A percentile compares a stretch with the other conserved stretches of the same genome.
These are phyloP conservation scores for Centella asiatica DNA, from an alignment of 129 eudicot species.

Conservation along the genomic window DNA sequence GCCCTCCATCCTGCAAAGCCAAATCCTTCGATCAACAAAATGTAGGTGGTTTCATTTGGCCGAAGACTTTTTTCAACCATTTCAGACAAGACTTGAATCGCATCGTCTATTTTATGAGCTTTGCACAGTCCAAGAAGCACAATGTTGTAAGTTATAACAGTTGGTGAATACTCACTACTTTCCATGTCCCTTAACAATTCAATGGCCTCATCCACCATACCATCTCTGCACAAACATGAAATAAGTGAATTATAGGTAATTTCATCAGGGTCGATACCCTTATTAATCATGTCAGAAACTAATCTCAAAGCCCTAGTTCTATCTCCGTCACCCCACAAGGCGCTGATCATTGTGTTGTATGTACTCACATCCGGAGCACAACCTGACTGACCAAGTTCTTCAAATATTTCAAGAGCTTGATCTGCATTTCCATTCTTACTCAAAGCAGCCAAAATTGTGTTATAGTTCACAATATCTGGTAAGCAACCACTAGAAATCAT, in stretches of 20 bases:
- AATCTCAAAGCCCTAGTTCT: slow-evolving; percentile 34
- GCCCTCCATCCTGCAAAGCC: slow-evolving; percentile 65
- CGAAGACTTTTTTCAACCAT: slow-evolving; percentile 56
- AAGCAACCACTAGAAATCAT: slow-evolving; percentile 57
- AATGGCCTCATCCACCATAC: slow-evolving; percentile 64
- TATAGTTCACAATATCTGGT: slow-evolving; percentile 66
- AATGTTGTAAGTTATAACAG: slow-evolving; percentile 51
- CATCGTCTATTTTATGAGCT: slow-evolving; percentile 55
- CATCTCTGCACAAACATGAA: slow-evolving; percentile 68
- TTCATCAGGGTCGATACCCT: slow-evolving; percentile 57
- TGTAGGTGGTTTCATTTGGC: slow-evolving; percentile 67
- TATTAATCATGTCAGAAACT: slow-evolving; percentile 47
- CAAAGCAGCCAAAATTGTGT: slow-evolving; percentile 52
- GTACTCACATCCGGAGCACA: slow-evolving; percentile 59
- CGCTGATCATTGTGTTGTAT: slow-evolving; percentile 68
- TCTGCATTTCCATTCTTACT: slow-evolving; percentile 55
- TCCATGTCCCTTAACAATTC: slow-evolving; percentile 52
- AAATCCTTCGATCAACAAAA: slow-evolving; percentile 64
- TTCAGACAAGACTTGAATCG: slow-evolving; percentile 43
- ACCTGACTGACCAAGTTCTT: slow-evolving; percentile 45
- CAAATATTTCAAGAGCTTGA: slow-evolving; percentile 51
- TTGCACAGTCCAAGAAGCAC: slow-evolving; percentile 72
- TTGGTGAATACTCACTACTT: slow-evolving; percentile 35
- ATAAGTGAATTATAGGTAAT: slow-evolving; percentile 62
- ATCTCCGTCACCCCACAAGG: slow-evolving; percentile 57